Base-by-base conservation (phyloP, 1,284 basidiomycete species). In the Hemileia vastatrix region DNA sequence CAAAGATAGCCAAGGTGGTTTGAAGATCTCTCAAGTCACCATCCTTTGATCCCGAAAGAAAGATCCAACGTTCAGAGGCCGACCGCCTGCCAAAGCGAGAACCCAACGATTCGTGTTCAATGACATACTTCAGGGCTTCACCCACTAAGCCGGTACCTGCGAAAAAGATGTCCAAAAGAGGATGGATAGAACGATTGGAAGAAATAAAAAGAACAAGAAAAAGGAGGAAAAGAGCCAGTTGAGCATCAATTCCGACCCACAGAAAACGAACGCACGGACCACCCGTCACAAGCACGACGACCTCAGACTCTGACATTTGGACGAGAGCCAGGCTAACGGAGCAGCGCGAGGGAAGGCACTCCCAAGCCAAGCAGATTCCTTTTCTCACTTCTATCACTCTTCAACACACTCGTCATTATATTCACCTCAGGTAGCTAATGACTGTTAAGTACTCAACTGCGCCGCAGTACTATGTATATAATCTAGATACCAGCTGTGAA, bases 11-110 rank as follows among this genome's bases (percentile, higher is more conserved):
- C 58, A 70, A 66, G 4, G 77, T 70, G 50, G 66, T 50, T 36
- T 54, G 32, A 24, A 70, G 58, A 57, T 71, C 64, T 53, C 83
- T 83, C 44, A 89, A 77, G 80, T 91, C 88, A 19, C 81, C 88
- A 51, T 90, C 87, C 47, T 82, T 81, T 21, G 85, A 86, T 9
- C 56, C 56, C 60, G 81, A 81, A 19, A 83, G 81, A 76, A 91
- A 94, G 60, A 92, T 80, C 90, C 90, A 94, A 36, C 81, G 82
- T 77, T 94, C 90, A 55, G 83, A 84, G 13, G 81, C 77, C 6
- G 54, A 49, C 52, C 77, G 79, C 74, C 83, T 87, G 44, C 86
- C 90, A 74, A 87, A 91, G 54, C 83, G 79, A 65, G 86, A 87
- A 21, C 84, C 85, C 57, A 81, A 80, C 0, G 85, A 83, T 71